Evolutionary conservation across 2,329 filamentous ascomycete species (phyloP).

Genomic region (Pseudopyricularia javanii): DNA sequence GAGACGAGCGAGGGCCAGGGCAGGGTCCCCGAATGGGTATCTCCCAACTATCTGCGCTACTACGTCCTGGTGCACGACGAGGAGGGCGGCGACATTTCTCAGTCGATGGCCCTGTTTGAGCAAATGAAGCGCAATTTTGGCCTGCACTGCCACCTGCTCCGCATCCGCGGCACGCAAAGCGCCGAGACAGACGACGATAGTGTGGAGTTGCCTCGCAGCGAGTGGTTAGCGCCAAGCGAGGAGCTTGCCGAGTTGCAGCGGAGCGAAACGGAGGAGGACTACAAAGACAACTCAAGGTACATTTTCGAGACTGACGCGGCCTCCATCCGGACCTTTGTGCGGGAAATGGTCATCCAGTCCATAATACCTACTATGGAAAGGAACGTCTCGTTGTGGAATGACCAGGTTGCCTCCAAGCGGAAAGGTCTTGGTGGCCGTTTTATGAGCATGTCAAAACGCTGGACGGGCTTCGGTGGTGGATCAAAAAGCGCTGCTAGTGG

Average conservation of each 20-base stretch:
- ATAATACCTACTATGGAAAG: conserved; percentile 95
- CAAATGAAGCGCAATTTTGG: conserved; percentile 99
- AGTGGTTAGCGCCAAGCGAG: conserved; percentile 83
- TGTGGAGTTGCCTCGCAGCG: conserved; percentile 63
- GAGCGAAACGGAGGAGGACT: conserved; percentile 24
- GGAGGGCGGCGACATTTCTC: conserved; percentile 82
- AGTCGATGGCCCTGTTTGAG: conserved; percentile 83
- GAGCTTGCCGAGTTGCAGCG: conserved; percentile 64
- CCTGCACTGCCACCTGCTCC: conserved; percentile 82
- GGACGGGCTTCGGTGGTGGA: conserved; percentile 65
- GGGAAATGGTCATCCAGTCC: conserved; percentile 91
- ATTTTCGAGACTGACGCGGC: conserved; percentile 89
- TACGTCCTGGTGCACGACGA: conserved; percentile 96
- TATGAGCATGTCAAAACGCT: conserved; percentile 85
- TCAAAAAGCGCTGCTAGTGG: conserved; percentile 30
- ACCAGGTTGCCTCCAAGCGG: conserved; percentile 84
- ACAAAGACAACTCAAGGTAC: conserved; percentile 51
- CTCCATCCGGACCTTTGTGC: conserved; percentile 76
- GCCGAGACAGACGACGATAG: conserved; percentile 87
- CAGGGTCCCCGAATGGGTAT: conserved; percentile 71
- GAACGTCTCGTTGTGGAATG: conserved; percentile 84
- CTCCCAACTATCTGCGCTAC: conserved; percentile 85
- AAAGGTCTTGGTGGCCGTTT: conserved; percentile 87
- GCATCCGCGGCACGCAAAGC: conserved; percentile 74
- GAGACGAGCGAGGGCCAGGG: conserved; percentile 70